Evolutionary conservation across 2,329 filamentous ascomycete species (phyloP).

Genomic region (Pyricularia grisea): DNA sequence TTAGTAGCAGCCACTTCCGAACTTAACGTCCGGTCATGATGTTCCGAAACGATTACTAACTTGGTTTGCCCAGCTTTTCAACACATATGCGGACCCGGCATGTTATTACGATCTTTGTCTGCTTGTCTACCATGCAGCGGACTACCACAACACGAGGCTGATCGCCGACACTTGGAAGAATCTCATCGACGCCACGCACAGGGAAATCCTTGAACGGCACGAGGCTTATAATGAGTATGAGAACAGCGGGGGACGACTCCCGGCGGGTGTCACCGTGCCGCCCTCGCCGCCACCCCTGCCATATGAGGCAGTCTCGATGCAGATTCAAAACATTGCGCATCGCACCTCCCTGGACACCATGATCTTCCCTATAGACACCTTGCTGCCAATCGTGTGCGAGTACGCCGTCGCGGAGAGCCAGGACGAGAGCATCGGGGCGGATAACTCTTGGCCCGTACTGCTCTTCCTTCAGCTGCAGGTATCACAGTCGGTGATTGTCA

Average conservation of each 20-base stretch:
- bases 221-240: conserved; percentile 23
- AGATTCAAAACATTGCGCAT: conserved; percentile 55
- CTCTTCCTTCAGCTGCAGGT: conserved; percentile 47
- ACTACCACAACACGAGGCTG: conserved; percentile 80
- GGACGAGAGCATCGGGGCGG: conserved; percentile 46
- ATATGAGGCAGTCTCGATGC: conserved; percentile 60
- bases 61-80: conserved; percentile 60
- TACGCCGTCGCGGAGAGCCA: conserved; percentile 52
- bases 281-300: conserved; percentile 38
- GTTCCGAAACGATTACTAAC: conserved; percentile 7
- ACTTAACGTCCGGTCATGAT: not conserved
- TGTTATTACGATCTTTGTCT: conserved; percentile 86
- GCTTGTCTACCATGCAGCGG: conserved; percentile 82
- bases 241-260: conserved; percentile 11
- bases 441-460: conserved; percentile 47
- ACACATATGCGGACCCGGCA: conserved; percentile 81
- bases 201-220: conserved; percentile 34
- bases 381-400: conserved; percentile 53
- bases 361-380: conserved; percentile 52
- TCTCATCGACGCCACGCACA: conserved; percentile 65
- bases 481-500: conserved; percentile 45
- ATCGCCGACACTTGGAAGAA: conserved; percentile 79
- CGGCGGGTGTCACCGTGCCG: conserved; percentile 15
- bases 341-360: conserved; percentile 56
- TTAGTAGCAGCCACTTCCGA: conserved; percentile 33